These are phyloP conservation scores for Plasmodium gonderi DNA, from an alignment of 169 alveolate genomes.

Conservation along the genomic window DNA sequence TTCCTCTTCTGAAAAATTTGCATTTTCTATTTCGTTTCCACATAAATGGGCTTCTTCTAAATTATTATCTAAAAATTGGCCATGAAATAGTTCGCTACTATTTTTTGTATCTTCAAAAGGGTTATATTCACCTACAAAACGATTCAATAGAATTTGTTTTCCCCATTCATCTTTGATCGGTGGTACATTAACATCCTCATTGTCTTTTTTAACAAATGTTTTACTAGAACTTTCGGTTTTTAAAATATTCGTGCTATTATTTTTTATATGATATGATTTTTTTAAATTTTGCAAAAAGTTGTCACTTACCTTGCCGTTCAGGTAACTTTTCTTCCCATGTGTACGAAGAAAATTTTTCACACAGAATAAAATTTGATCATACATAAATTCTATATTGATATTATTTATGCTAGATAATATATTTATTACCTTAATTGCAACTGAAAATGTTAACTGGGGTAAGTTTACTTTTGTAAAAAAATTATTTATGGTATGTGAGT, in stretches of 20 bases:
- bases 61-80: neutral
- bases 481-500: conserved; percentile 1
- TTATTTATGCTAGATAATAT: conserved; percentile 8
- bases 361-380: conserved; percentile 38
- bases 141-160: neutral
- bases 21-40: neutral
- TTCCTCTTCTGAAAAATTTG: neutral
- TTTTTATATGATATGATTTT: neutral
- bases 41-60: neutral
- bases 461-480: conserved; percentile 49
- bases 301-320: neutral
- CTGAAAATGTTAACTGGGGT: conserved; percentile 22
- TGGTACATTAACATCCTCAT: neutral
- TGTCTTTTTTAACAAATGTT: neutral
- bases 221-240: neutral
- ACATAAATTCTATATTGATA: conserved; percentile 35
- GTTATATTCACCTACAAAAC: neutral
- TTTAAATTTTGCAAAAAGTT: neutral
- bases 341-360: conserved; percentile 12
- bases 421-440: conserved; percentile 54
- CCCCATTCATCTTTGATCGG: neutral
- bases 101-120: neutral
- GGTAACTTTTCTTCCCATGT: conserved; percentile 20
- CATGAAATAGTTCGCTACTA: neutral
- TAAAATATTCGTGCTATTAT: neutral